phyloP scores from a whole-genome alignment of 139 green algal genomes.

The Yamagishiella unicocca region DNA sequence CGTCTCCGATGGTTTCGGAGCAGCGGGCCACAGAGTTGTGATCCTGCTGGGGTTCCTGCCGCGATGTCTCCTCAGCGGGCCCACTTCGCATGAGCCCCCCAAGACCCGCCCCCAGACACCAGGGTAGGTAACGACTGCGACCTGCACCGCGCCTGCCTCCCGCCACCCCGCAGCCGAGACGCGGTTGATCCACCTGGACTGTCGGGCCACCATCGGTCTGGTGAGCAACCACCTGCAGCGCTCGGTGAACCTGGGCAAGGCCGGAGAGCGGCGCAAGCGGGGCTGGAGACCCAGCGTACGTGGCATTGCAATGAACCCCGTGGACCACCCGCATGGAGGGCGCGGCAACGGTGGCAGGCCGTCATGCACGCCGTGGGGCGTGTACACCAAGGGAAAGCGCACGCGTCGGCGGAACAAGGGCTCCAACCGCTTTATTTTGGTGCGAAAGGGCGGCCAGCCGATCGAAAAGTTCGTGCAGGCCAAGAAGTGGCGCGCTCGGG shows the following conservation, averaged over 20 bases:
- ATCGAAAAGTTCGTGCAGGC: slow-evolving; percentile 71
- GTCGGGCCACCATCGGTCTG: slow-evolving; percentile 89
- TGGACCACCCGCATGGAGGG: slow-evolving; percentile 95
- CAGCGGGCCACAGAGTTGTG: no score
- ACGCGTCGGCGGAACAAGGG: slow-evolving; percentile 81
- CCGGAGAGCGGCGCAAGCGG: slow-evolving; percentile 36
- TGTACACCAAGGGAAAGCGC: slow-evolving; percentile 89
- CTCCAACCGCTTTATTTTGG: slow-evolving; percentile 79
- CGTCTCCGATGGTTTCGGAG: no score
- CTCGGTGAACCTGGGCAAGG: slow-evolving; percentile 79
- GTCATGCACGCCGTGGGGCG: slow-evolving; percentile 89
- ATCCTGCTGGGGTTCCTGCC: no score
- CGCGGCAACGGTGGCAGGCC: slow-evolving; percentile 83
- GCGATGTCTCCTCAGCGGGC: no score
- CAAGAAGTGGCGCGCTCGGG: slow-evolving; percentile 47
- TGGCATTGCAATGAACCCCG: slow-evolving; percentile 95
- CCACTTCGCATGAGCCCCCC: no score
- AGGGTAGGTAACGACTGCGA: no score
- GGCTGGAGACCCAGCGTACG: slow-evolving; percentile 64
- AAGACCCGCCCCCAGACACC: no score
- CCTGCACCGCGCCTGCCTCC: background rate
- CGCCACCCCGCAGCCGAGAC: slow-evolving; percentile 72
- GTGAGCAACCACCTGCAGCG: slow-evolving; percentile 91
- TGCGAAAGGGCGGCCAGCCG: slow-evolving; percentile 58
- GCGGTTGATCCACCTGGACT: slow-evolving; percentile 77